Evolutionary conservation across 2,329 filamentous ascomycete species (phyloP).

Genomic region (Calonectria pauciramosa): DNA sequence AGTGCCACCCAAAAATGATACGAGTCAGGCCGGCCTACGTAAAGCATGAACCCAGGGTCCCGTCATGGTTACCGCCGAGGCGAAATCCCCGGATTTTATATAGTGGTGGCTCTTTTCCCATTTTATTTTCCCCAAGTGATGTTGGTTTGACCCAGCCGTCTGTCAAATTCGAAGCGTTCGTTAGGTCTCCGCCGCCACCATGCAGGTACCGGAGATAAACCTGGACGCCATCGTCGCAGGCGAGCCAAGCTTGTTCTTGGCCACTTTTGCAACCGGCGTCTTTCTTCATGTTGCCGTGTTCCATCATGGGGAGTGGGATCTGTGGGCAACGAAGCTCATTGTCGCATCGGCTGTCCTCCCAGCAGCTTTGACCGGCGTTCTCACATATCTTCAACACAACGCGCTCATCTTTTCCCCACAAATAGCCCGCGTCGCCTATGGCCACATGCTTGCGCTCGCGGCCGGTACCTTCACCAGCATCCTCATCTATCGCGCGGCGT

Average conservation of each 20-base stretch:
- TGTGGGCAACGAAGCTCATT: conserved; percentile 2
- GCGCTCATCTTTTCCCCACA: background rate
- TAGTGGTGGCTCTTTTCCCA: background rate
- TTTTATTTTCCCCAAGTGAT: background rate
- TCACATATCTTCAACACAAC: background rate
- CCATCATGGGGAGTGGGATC: conserved; percentile 32
- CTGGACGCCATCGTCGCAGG: background rate
- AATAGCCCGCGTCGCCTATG: background rate
- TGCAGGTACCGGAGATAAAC: background rate
- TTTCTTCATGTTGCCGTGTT: background rate
- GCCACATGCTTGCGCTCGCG: background rate
- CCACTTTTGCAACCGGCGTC: background rate
- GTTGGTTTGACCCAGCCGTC: background rate
- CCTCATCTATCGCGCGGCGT: conserved; percentile 23
- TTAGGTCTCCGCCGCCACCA: background rate
- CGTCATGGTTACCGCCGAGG: background rate
- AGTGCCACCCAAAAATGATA: background rate
- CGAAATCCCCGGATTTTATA: background rate
- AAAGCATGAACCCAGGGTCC: background rate
- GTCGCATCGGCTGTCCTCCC: background rate
- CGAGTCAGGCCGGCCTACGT: background rate
- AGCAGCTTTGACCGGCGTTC: background rate
- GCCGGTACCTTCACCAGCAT: conserved; percentile 21
- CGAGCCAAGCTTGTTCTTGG: background rate
- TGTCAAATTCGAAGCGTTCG: background rate